phyloP scores from a whole-genome alignment of 2,329 filamentous ascomycete genomes.

The Colletotrichum tropicale region DNA sequence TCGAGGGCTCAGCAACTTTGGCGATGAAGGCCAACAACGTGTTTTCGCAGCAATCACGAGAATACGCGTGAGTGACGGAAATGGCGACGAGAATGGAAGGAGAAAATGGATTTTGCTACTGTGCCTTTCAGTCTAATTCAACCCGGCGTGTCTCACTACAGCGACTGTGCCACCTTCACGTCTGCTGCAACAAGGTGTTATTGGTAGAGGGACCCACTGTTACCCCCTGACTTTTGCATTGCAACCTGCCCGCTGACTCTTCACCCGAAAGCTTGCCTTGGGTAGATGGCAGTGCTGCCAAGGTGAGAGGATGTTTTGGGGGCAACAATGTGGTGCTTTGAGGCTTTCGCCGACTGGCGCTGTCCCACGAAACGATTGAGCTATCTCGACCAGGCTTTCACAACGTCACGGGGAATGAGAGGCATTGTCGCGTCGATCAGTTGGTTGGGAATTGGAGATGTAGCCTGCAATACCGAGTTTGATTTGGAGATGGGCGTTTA shows the following conservation, averaged over 20 bases:
- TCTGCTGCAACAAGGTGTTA: not conserved
- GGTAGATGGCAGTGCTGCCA: not conserved
- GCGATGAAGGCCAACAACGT: not conserved
- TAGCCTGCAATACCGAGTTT: too few species aligned
- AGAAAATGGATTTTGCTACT: not conserved
- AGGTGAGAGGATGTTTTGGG: not conserved
- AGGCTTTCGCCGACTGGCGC: accelerated
- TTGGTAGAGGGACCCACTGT: not conserved
- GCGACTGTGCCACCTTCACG: not conserved
- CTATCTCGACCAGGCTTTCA: accelerated
- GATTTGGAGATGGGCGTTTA: too few species aligned
- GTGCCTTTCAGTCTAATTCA: not conserved
- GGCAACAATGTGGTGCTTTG: not conserved
- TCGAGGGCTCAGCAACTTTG: not conserved
- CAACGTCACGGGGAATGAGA: too few species aligned
- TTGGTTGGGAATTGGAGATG: too few species aligned
- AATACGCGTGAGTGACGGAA: not conserved
- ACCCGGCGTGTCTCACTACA: not conserved
- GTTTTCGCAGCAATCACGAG: not conserved
- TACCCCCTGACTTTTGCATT: not conserved
- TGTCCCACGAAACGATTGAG: not conserved
- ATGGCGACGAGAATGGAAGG: accelerated
- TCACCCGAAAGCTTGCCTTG: not conserved
- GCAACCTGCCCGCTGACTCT: not conserved
- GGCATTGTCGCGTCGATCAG: too few species aligned